A percentile compares a stretch with the other conserved stretches of the same genome.
These are phyloP conservation scores for Mycena rebaudengoi DNA, from an alignment of 768 basidiomycete genomes.

Conservation along the genomic window DNA sequence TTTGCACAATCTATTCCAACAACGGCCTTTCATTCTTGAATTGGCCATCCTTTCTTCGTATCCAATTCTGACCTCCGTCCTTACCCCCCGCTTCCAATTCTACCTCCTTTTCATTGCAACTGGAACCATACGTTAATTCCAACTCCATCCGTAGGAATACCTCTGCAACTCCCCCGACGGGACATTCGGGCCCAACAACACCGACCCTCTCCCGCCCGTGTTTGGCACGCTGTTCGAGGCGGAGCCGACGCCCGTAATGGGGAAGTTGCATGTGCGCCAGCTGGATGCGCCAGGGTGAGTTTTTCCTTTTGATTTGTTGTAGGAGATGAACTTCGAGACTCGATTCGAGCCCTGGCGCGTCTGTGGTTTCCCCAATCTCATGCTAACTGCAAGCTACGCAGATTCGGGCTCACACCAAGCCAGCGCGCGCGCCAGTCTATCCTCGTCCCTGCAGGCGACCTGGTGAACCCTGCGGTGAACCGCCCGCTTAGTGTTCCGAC, in stretches of 20 bases:
- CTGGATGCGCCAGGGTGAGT: too few relatives aligned
- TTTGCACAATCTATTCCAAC: too few relatives aligned
- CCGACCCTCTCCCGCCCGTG: constrained; percentile 42
- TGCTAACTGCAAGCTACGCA: constrained; percentile 17
- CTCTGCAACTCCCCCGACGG: constrained; percentile 52
- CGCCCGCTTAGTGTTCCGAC: too few relatives aligned
- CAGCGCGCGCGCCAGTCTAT: constrained; percentile 22
- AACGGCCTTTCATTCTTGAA: too few relatives aligned
- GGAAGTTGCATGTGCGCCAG: constrained; percentile 11
- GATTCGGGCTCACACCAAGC: constrained; percentile 26
- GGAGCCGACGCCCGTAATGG: constrained; percentile 24
- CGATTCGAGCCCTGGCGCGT: too few relatives aligned
- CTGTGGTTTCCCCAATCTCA: constrained; percentile 2
- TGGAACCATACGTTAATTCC: not conserved
- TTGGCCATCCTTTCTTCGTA: too few relatives aligned
- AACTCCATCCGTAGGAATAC: constrained; percentile 25
- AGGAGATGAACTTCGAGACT: not conserved
- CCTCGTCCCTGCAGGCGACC: constrained; percentile 10
- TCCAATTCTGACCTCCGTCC: not conserved
- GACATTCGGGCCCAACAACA: constrained; percentile 31
- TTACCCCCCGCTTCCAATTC: not conserved
- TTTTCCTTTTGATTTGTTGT: not conserved
- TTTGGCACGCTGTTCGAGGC: constrained; percentile 32
- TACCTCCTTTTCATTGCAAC: not conserved
- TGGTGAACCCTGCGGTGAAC: constrained; percentile 16